Evolutionary conservation across 345 rosid species (phyloP), one percentile per base, ranked within the genome.

Genomic region (Nephelium lappaceum): DNA sequence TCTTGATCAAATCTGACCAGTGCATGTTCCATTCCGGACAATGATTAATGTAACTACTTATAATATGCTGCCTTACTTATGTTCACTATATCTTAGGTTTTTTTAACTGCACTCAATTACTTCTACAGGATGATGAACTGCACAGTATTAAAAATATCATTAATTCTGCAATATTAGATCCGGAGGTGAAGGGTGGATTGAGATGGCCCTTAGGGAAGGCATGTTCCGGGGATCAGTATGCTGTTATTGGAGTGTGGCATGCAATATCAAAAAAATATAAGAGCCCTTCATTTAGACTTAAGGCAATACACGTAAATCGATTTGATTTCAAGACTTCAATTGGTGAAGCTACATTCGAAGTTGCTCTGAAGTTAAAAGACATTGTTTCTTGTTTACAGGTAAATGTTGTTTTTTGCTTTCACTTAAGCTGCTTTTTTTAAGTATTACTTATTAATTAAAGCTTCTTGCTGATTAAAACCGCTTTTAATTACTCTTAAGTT

Each of bases 121-220:
- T 31, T 31, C 65, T 85, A 19, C 84, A 94, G 97, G 93, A 91
- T 38, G 86, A 87, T 11, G 93, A 90, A 84, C 77, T 74, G 68
- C 71, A 84, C 21, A 76, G 83, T 81, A 86, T 94, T 10, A 80
- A 67, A 39, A 81, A 69, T 27, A 73, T 93, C 77, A 66, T 94
- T 49, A 75, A 74, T 78, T 84, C 85, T 66, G 92, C 91, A 11
- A 81, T 87, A 69, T 18, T 89, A 76, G 94, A 91, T 85, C 82
- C 90, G 10, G 84, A 82, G 57, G 88, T 79, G 80, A 91, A 89
- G 80, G 96, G 97, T 42, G 93, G 97, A 51, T 71, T 93, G 76
- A 87, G 90, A 82, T 91, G 96, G 97, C 88, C 89, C 11, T 8
- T 86, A 25, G 89, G 86, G 62, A 84, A 81, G 86, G 49, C 79